Conservation (phyloP, 2,329 filamentous ascomycete genomes). For the Trichoderma sp. region DNA sequence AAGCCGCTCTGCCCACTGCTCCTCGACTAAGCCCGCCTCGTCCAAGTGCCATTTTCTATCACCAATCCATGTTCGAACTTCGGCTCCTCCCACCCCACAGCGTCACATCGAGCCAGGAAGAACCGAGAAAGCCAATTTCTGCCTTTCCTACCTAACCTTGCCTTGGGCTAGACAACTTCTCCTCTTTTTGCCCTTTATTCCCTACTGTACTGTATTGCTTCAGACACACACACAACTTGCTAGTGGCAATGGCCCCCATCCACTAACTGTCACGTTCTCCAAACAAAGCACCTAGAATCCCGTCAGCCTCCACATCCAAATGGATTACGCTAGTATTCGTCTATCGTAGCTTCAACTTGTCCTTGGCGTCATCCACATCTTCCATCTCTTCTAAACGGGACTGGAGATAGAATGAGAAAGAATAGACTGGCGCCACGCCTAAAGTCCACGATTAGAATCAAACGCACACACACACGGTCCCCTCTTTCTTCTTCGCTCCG, state of each 20-base stretch:
- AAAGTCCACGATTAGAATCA: constrained; percentile 10
- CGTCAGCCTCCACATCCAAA: constrained; percentile 5
- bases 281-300: constrained; percentile 5
- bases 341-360: constrained; percentile 1
- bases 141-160: constrained; percentile 2
- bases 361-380: constrained; percentile 16
- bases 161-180: too few relatives aligned
- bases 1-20: background rate
- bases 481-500: background rate
- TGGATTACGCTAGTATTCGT: constrained; percentile 3
- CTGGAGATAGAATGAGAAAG: background rate
- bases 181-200: background rate
- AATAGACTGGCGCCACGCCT: constrained; percentile 3
- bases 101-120: constrained; percentile 3
- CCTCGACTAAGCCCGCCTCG: background rate
- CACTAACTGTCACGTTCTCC: background rate
- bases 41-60: background rate
- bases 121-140: constrained; percentile 17
- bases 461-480: background rate
- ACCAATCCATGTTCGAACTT: constrained; percentile 3
- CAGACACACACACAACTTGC: background rate
- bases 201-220: background rate
- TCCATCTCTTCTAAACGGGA: background rate
- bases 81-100: background rate
- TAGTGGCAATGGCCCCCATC: background rate